These are phyloP conservation scores for Fusarium drepaniforme DNA, from an alignment of 2,329 filamentous ascomycete species.

Conservation along the genomic window DNA sequence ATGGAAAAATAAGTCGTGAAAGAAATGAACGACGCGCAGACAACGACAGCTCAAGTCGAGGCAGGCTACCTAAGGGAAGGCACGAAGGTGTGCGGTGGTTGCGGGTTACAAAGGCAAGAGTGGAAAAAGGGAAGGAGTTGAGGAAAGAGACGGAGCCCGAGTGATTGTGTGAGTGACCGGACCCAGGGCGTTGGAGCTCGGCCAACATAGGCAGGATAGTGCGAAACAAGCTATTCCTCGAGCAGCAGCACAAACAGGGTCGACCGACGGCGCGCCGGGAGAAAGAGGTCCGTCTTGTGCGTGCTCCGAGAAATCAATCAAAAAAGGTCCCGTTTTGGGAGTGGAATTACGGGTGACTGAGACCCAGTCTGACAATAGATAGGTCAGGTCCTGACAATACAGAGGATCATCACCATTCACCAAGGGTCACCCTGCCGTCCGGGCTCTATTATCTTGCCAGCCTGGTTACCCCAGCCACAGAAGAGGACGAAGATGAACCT, in stretches of 20 bases:
- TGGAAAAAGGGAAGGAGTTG: constrained; percentile 10
- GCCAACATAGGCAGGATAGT: constrained; percentile 14
- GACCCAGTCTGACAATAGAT: constrained; percentile 17
- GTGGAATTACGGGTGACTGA: constrained; percentile 25
- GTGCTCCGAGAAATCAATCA: neutral
- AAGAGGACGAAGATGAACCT: neutral
- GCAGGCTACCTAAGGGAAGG: constrained; percentile 29
- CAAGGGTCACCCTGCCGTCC: constrained; percentile 21
- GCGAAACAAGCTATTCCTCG: constrained; percentile 28
- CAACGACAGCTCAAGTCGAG: constrained; percentile 39
- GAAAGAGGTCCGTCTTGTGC: constrained; percentile 2
- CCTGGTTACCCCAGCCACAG: constrained; percentile 8
- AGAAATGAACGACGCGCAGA: constrained; percentile 38
- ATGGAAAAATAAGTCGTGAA: constrained; percentile 24
- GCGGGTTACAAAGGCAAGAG: constrained; percentile 15
- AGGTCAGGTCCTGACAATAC: constrained; percentile 7
- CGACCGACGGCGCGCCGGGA: constrained; percentile 2
- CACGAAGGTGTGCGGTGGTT: constrained; percentile 33
- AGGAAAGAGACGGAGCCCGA: constrained; percentile 16
- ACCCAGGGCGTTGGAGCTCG: constrained; percentile 17
- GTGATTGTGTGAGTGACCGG: constrained; percentile 9
- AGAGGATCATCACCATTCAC: constrained; percentile 21
- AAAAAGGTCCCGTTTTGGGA: neutral
- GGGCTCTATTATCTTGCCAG: neutral
- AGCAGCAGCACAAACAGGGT: constrained; percentile 3